Conservation (phyloP, 1,139 yeast species). For the Pichia sp. region DNA sequence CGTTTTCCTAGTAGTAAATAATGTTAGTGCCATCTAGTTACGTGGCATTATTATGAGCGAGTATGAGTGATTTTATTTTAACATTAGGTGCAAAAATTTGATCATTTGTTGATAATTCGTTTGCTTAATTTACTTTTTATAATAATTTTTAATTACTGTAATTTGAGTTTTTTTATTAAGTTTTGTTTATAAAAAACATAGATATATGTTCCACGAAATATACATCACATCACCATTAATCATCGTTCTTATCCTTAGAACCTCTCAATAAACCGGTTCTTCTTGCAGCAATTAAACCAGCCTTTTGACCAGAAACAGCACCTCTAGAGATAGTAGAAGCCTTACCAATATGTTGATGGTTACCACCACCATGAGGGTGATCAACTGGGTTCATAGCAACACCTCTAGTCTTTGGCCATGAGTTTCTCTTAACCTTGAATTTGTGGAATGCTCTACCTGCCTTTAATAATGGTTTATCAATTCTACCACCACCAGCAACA, state of each 20-base stretch:
- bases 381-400: conserved; percentile 99
- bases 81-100: too few species aligned
- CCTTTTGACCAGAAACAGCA: conserved; percentile 99
- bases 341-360: conserved; percentile 99
- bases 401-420: conserved; percentile 99
- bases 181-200: conserved; percentile 10
- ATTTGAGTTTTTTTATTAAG: conserved; percentile 8
- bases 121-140: neutral
- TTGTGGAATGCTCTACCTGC: conserved; percentile 99
- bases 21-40: neutral
- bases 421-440: conserved; percentile 98
- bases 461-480: conserved; percentile 98
- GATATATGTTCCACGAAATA: conserved; percentile 7
- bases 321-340: conserved; percentile 99
- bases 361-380: conserved; percentile 99
- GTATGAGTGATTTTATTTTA: too few species aligned
- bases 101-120: too few species aligned
- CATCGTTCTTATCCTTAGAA: conserved; percentile 68
- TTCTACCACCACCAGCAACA: conserved; percentile 99
- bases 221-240: conserved; percentile 31
- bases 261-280: conserved; percentile 99
- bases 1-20: too few species aligned
- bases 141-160: neutral
- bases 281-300: conserved; percentile 99
- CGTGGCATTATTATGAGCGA: neutral